phyloP scores from a whole-genome alignment of 208 protist species.

The Trypanosomatidae sp. region DNA sequence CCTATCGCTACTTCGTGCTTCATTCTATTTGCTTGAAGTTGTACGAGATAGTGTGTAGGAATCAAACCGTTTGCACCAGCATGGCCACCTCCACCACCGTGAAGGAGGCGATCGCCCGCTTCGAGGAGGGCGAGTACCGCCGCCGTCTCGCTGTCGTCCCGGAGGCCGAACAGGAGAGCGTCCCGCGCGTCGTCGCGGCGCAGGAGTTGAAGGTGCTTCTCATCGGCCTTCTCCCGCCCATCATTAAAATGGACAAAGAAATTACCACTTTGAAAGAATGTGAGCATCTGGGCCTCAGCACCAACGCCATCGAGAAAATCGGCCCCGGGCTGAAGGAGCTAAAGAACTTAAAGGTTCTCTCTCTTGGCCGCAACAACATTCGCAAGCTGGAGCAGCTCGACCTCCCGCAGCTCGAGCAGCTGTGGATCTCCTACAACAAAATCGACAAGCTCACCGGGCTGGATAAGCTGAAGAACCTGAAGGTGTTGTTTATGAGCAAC shows the following conservation, averaged over 20 bases:
- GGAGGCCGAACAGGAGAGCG: conserved; percentile 51
- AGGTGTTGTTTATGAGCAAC: conserved; percentile 94
- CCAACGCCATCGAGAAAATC: conserved; percentile 96
- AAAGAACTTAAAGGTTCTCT: conserved; percentile 93
- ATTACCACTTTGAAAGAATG: conserved; percentile 85
- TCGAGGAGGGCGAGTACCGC: conserved; percentile 77
- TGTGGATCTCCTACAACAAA: conserved; percentile 97
- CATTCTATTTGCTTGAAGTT: too few relatives aligned
- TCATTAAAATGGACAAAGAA: conserved; percentile 94
- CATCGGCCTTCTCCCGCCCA: conserved; percentile 90
- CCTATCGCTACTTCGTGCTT: too few relatives aligned
- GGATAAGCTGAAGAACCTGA: conserved; percentile 92
- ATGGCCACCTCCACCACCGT: conserved; percentile 68
- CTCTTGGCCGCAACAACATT: conserved; percentile 93
- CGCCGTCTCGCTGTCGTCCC: conserved; percentile 39
- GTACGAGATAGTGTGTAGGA: too few relatives aligned
- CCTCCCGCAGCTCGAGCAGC: conserved; percentile 89
- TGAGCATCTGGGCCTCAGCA: conserved; percentile 92
- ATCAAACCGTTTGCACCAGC: neutral
- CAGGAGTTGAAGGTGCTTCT: conserved; percentile 85
- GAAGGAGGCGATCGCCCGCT: conserved; percentile 81
- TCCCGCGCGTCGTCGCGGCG: conserved; percentile 70
- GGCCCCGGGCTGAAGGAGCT: conserved; percentile 89
- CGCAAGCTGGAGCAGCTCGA: conserved; percentile 96
- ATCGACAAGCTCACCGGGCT: conserved; percentile 94